phyloP scores from a whole-genome alignment of 768 basidiomycete genomes.

The Mycena leptocephala region DNA sequence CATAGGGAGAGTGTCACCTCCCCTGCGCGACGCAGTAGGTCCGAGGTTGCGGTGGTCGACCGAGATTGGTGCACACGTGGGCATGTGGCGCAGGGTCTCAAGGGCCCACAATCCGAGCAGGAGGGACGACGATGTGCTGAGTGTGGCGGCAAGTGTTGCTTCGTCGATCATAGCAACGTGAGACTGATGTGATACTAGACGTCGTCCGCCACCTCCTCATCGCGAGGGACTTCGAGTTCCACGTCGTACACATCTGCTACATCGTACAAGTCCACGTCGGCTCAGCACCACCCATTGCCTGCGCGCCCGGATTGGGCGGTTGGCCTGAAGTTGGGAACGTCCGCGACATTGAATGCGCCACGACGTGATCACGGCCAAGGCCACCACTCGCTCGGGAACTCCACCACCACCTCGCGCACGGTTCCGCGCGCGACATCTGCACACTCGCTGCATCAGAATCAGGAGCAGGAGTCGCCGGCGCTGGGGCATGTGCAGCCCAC shows the following conservation, averaged over 20 bases:
- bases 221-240: slow-evolving; percentile 83
- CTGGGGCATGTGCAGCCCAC: no score
- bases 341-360: slow-evolving; percentile 74
- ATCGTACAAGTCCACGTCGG: no score
- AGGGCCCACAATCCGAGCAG: slow-evolving; percentile 60
- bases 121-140: slow-evolving; percentile 82
- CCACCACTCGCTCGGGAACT: no score
- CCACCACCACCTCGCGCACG: no score
- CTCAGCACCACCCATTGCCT: slow-evolving; percentile 83
- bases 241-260: no score
- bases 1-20: slow-evolving; percentile 29
- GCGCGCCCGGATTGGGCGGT: slow-evolving; percentile 94
- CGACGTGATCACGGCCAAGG: slow-evolving; percentile 62
- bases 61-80: slow-evolving; percentile 72
- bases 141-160: slow-evolving; percentile 79
- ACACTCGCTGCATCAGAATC: no score
- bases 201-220: slow-evolving; percentile 85
- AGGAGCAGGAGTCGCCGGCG: no score
- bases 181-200: no score
- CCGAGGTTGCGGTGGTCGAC: slow-evolving; percentile 60
- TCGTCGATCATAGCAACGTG: no score
- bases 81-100: slow-evolving; percentile 66
- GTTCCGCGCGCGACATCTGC: no score
- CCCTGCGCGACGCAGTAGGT: slow-evolving; percentile 24
- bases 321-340: slow-evolving; percentile 84